Base-by-base conservation (phyloP, 2,329 filamentous ascomycete species). In the Trichoderma lentiforme region DNA sequence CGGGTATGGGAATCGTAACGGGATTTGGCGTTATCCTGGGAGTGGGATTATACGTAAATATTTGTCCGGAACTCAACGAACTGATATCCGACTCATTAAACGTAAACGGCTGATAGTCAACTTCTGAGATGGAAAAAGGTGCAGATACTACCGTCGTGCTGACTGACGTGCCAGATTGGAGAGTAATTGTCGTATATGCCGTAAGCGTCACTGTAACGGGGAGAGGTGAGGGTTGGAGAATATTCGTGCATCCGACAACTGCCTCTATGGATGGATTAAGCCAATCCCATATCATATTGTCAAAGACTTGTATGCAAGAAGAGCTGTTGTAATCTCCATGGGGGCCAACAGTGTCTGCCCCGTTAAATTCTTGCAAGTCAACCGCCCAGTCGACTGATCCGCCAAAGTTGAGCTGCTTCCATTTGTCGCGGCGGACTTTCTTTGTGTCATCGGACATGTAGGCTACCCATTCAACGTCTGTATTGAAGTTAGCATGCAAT, bases 301-400 rank as follows among this genome's bases (percentile, higher is more conserved):
- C 68, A 56, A 64, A 71, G 7, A 71, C 58, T 8, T 70, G 36
- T 21, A 70, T 51, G 24, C 58, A 70, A 14, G 28, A 47, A 5
- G 58, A 24, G 6, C 57, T 30, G 26, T 70, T 28, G 12, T 43
- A 28, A 9, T 7, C 7, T 28, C 53, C 66, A 18, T 28, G 15
- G 14, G 58, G 58, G 3, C 43, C 60, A 30, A 39, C 32, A 5
- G 32, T n/a, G 12, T 64, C 68, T 14, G 66, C 26, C 11, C 43
- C 57, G 14, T 61, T 56, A 4, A 66, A 66, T 7, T 51, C 63
- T 36, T 72, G 70, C 18, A 72, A 47, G 28, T 72, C 70, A 28
- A 63, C 39, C n/a, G 70, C 70, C 70, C 70, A 72, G 28, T 72
- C 70, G 15, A 63, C 61, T 11, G 53, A 62, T n/a, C 70, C 70